These are phyloP conservation scores for Naganishia liquefaciens DNA, from an alignment of 1,284 basidiomycete genomes.

Conservation along the genomic window DNA sequence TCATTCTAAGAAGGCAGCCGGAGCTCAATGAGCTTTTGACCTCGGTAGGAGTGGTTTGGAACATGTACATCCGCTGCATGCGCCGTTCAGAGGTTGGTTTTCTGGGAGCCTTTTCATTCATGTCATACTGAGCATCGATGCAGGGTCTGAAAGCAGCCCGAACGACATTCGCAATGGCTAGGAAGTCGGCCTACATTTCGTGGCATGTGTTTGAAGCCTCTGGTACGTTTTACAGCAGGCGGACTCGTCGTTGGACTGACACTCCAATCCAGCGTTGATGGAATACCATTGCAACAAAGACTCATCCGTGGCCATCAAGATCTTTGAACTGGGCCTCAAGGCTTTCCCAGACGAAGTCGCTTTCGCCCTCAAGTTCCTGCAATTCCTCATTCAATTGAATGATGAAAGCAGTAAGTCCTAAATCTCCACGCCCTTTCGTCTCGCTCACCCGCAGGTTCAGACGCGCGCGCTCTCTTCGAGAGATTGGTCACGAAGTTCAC, in stretches of 20 bases:
- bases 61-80: constrained; percentile 90
- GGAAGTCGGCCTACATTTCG: constrained; percentile 78
- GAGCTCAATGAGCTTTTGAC: constrained; percentile 58
- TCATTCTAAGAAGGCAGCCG: constrained; percentile 51
- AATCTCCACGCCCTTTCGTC: background rate
- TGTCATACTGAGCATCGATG: background rate
- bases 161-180: constrained; percentile 76
- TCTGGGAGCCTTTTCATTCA: background rate
- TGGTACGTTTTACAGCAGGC: constrained; percentile 58
- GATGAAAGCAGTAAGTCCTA: constrained; percentile 81
- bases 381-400: constrained; percentile 91
- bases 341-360: constrained; percentile 78
- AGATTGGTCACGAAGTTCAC: constrained; percentile 68
- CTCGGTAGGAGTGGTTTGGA: constrained; percentile 61
- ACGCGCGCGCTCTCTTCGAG: constrained; percentile 94
- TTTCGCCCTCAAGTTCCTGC: constrained; percentile 84
- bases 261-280: constrained; percentile 69
- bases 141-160: constrained; percentile 74
- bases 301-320: constrained; percentile 77
- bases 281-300: constrained; percentile 95
- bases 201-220: constrained; percentile 95
- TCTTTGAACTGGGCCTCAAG: constrained; percentile 93
- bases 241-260: background rate
- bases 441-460: constrained; percentile 54
- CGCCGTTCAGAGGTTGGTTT: constrained; percentile 68